These are phyloP conservation scores for Nakaseomyces nivariensis DNA, from an alignment of 1,139 yeast species.

Conservation along the genomic window DNA sequence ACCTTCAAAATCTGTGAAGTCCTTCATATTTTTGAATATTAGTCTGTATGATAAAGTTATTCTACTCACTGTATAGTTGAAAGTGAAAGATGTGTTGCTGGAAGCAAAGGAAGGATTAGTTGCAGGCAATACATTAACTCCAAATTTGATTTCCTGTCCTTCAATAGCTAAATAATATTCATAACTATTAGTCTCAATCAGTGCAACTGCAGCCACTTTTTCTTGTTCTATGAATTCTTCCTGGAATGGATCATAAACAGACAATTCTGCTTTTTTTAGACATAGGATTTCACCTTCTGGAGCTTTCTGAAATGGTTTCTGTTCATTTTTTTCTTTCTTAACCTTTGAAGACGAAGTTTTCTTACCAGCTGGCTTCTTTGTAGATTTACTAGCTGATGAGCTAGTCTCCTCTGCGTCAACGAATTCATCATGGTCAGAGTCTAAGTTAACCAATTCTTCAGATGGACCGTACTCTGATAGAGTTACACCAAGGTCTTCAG, in stretches of 20 bases:
- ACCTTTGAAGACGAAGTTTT: neutral
- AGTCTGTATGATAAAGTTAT: slow-evolving; percentile 53
- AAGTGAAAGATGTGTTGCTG: slow-evolving; percentile 50
- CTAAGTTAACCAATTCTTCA: neutral
- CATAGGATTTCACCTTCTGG: slow-evolving; percentile 19
- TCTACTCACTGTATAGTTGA: slow-evolving; percentile 42
- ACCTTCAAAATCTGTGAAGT: slow-evolving; percentile 43
- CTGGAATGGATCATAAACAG: slow-evolving; percentile 45
- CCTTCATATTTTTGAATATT: slow-evolving; percentile 38
- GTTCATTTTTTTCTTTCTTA: neutral
- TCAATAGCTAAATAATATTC: slow-evolving; percentile 43
- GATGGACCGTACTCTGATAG: neutral
- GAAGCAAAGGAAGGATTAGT: slow-evolving; percentile 60
- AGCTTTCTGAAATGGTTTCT: slow-evolving; percentile 2
- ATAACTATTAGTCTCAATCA: slow-evolving; percentile 45
- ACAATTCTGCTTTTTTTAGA: slow-evolving; percentile 34
- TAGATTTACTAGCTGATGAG: neutral
- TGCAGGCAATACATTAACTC: slow-evolving; percentile 37
- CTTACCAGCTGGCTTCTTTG: neutral
- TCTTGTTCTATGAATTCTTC: slow-evolving; percentile 43
- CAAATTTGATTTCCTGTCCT: slow-evolving; percentile 31
- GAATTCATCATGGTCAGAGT: slow-evolving; percentile 6
- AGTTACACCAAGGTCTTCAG: neutral
- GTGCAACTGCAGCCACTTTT: slow-evolving; percentile 27
- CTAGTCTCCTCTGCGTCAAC: slow-evolving; percentile 3